Percentiles rank a stretch among this genome's conserved stretches.
Conservation (phyloP, 73 alveolate species). For the Paramecium primaurelia region DNA sequence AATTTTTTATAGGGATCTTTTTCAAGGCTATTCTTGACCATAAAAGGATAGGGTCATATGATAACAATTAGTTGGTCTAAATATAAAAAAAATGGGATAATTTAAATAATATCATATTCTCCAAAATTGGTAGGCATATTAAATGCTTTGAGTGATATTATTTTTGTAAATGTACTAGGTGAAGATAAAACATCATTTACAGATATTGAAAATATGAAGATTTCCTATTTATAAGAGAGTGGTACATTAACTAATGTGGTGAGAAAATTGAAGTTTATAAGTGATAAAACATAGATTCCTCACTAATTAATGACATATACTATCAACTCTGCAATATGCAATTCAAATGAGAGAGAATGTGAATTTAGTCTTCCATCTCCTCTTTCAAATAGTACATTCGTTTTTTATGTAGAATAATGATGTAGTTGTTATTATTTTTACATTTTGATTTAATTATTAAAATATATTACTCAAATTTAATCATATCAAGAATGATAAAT, state of each 20-base stretch:
- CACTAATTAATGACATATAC: background rate
- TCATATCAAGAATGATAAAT: background rate
- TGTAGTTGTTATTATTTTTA: background rate
- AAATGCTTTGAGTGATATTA: background rate
- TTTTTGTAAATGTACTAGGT: background rate
- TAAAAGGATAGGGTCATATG: background rate
- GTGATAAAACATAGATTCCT: background rate
- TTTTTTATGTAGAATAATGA: background rate
- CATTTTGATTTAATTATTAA: background rate
- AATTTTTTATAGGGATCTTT: background rate
- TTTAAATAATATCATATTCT: background rate
- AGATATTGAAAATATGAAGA: background rate
- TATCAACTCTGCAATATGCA: background rate
- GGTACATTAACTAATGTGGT: background rate
- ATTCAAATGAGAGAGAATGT: background rate
- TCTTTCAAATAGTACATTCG: background rate
- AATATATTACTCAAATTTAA: too few relatives aligned
- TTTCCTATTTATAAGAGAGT: background rate
- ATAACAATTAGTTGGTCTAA: background rate
- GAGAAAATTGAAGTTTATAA: background rate
- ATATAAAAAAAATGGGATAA: background rate
- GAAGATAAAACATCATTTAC: background rate
- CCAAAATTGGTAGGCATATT: background rate
- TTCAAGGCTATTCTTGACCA: background rate
- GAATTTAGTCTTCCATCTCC: background rate